Evolutionary conservation across 345 rosid genomes (phyloP).

Genomic region (Geranium rotundifolium): DNA sequence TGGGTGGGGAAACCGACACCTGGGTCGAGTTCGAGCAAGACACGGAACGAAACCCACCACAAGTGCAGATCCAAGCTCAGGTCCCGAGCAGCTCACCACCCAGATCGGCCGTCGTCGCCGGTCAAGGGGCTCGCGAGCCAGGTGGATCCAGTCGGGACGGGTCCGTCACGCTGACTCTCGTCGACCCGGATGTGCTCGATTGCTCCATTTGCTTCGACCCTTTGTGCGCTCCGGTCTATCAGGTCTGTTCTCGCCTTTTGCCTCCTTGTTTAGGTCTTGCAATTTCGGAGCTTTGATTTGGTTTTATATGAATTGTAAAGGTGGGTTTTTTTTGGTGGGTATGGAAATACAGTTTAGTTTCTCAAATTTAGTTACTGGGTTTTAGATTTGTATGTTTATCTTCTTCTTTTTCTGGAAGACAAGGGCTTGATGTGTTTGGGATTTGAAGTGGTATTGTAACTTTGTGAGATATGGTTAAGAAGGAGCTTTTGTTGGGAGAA

Average conservation of each 20-base stretch:
- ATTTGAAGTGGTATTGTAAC: not conserved
- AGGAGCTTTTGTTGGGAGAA: no score
- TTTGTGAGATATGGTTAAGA: no score
- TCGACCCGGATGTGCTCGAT: slow-evolving; percentile 48
- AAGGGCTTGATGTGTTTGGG: not conserved
- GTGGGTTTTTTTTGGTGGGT: not conserved
- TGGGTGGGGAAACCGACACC: no score
- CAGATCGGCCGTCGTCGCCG: not conserved
- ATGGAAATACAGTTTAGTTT: not conserved
- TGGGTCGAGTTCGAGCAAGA: not conserved
- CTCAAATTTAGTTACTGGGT: not conserved
- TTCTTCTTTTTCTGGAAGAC: no score
- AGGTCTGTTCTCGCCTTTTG: slow-evolving; percentile 19
- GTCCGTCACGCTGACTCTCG: slow-evolving; percentile 20
- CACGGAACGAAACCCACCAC: not conserved
- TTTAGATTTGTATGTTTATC: no score
- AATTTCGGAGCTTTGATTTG: not conserved
- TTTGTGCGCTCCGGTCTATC: slow-evolving; percentile 38
- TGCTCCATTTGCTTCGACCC: slow-evolving; percentile 41
- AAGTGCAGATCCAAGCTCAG: not conserved
- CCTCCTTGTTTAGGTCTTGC: not conserved
- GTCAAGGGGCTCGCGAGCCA: not conserved
- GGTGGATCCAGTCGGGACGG: slow-evolving; percentile 12
- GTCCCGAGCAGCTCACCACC: not conserved
- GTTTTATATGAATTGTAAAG: not conserved